phyloP scores from a whole-genome alignment of 148 eudicot genomes.

The Selenicereus undatus region DNA sequence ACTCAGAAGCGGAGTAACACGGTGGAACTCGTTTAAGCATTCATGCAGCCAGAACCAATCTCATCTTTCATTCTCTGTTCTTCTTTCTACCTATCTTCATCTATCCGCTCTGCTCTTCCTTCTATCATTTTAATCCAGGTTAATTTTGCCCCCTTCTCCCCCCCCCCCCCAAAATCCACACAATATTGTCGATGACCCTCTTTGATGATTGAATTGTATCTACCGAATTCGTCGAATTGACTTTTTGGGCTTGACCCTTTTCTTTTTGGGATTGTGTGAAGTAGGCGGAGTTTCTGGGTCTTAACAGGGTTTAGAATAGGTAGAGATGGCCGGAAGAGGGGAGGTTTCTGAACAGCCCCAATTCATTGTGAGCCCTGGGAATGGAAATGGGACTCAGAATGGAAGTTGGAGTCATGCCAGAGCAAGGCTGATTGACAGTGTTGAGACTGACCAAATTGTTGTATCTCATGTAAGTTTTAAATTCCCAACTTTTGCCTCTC shows the following conservation, averaged over 20 bases:
- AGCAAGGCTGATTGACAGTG: conserved; percentile 49
- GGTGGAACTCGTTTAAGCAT: no score
- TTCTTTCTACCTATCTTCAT: not conserved
- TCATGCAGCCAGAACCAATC: no score
- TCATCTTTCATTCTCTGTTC: not conserved
- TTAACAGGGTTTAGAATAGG: conserved; percentile 4
- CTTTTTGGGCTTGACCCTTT: not conserved
- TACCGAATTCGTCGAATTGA: not conserved
- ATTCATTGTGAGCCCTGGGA: conserved; percentile 53
- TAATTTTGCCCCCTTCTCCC: not conserved
- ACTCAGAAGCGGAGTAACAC: no score
- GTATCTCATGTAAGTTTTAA: conserved; percentile 53
- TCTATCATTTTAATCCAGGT: not conserved
- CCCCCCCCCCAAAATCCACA: not conserved
- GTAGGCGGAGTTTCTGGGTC: no score
- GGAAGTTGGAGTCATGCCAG: conserved; percentile 23
- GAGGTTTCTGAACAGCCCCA: conserved; percentile 43
- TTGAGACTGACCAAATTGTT: conserved; percentile 64
- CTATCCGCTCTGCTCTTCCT: not conserved
- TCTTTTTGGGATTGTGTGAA: no score
- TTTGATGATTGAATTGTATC: not conserved
- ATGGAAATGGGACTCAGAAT: conserved; percentile 10
- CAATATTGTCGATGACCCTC: not conserved
- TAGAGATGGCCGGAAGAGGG: conserved; percentile 41
- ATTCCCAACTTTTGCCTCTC: not conserved